Base-by-base conservation (phyloP, 2,329 filamentous ascomycete species). In the Pseudogymnoascus sp. region DNA sequence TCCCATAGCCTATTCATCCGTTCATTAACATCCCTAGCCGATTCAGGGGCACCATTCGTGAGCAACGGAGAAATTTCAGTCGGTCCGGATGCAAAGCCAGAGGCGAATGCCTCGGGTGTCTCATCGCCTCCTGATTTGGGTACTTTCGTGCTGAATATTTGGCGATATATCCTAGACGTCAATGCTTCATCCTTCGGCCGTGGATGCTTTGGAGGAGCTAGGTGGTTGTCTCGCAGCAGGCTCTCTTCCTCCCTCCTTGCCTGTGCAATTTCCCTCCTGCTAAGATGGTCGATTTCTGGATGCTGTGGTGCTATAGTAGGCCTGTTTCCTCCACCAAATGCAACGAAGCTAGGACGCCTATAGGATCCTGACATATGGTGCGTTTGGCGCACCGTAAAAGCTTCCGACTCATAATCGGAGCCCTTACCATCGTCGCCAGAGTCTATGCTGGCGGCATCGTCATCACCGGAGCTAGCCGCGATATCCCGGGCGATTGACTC, bases 1-100 rank as follows among this genome's bases (percentile, higher is more conserved):
- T 93, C 87, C 91, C 91, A 96, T 70, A 90, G 87, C 68, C 85
- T 81, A 67, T 88, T 84, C 59, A 92, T 78, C 59, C 82, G 78
- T 50, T 84, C 83, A 4, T 79, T 76, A 4, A 78, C 61, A 77
- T 77, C 39, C 76, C 76, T 21, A 9, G 77, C 76, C 66, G 80
- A 78, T 15, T 75, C 75, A 60, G 71, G 68, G 9, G 63, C 66
- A 54, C 71, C 72, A 66, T 74, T 39, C 82, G 72, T 61, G 9
- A 78, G 63, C 41, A 78, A 66, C 3, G 72, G 69, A 11, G 75
- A 75, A 1, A 69, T 72, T 62, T 80, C 71, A 60, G 76, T 72
- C 71, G 73, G 76, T 31, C 67, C 54, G n/a, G 63, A 59, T 10
- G 58, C 63, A 21, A 67, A 68, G 6, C 61, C 59, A 10, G 63